These are phyloP conservation scores for Schizosaccharomyces versatilis DNA, from an alignment of 1,139 yeast species.

Conservation along the genomic window DNA sequence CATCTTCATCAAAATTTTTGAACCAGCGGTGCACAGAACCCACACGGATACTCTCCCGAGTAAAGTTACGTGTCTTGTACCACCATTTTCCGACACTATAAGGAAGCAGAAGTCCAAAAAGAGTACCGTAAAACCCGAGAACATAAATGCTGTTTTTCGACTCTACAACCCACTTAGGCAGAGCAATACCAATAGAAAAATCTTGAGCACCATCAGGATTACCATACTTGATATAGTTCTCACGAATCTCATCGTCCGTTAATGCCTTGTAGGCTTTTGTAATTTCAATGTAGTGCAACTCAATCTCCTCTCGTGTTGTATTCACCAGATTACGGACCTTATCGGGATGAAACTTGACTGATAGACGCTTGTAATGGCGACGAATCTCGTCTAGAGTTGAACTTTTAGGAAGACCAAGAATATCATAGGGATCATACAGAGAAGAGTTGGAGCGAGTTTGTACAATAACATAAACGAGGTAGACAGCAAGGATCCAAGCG, in stretches of 20 bases:
- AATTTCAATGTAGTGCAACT: conserved; percentile 56
- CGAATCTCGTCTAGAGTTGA: conserved; percentile 63
- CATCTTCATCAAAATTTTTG: conserved; percentile 53
- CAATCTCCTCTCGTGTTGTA: conserved; percentile 41
- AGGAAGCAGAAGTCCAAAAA: conserved; percentile 65
- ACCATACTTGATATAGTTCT: conserved; percentile 69
- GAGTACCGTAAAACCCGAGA: conserved; percentile 40
- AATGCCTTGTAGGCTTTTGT: conserved; percentile 86
- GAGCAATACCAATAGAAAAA: conserved; percentile 84
- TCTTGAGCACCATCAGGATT: conserved; percentile 97
- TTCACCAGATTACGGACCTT: conserved; percentile 42
- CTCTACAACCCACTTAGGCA: conserved; percentile 79
- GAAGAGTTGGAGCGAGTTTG: conserved; percentile 20
- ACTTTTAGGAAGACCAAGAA: conserved; percentile 45
- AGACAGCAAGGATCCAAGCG: not conserved
- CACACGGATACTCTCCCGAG: conserved; percentile 64
- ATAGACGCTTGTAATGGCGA: conserved; percentile 62
- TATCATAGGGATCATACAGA: conserved; percentile 73
- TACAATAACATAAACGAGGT: not conserved
- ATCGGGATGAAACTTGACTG: conserved; percentile 84
- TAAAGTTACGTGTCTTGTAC: conserved; percentile 58
- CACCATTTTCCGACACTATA: conserved; percentile 64
- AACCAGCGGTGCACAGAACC: conserved; percentile 44
- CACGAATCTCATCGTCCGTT: conserved; percentile 70
- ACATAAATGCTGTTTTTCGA: conserved; percentile 53